Percentiles rank a stretch among this genome's conserved stretches.
Conservation (phyloP, 2,329 filamentous ascomycete genomes). For the Botrytis squamosa region DNA sequence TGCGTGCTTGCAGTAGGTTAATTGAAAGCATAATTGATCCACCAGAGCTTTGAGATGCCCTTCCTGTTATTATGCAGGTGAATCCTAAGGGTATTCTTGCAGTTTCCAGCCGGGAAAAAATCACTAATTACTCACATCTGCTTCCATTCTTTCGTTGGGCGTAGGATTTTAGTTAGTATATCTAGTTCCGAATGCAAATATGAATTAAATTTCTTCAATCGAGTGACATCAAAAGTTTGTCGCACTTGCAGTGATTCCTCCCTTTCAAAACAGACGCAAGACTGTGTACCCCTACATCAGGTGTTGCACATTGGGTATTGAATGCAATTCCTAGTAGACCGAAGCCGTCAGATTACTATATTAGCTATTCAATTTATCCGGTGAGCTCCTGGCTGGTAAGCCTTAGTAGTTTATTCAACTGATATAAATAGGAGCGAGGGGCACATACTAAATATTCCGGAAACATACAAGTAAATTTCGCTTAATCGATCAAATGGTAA, state of each 20-base stretch:
- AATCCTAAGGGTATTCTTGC: background rate
- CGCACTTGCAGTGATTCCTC: background rate
- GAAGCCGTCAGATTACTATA: background rate
- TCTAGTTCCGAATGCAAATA: background rate
- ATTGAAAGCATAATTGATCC: too few species aligned
- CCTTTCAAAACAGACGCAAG: fast-evolving
- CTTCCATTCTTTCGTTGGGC: background rate
- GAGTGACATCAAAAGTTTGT: background rate
- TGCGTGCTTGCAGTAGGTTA: background rate
- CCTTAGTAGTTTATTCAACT: too few species aligned
- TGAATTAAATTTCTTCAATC: background rate
- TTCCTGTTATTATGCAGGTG: background rate
- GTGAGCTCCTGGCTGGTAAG: too few species aligned
- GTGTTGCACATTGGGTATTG: fast-evolving
- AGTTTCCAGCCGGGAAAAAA: background rate
- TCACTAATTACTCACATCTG: background rate
- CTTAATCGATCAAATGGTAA: too few species aligned
- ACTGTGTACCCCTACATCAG: background rate
- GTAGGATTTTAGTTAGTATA: background rate
- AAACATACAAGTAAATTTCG: too few species aligned
- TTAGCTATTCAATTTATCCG: background rate
- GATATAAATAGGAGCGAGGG: too few species aligned
- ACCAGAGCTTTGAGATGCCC: background rate
- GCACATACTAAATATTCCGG: too few species aligned
- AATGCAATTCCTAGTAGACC: fast-evolving